phyloP scores from a whole-genome alignment of 495 filamentous ascomycete genomes.

The Trichocladium uniseriatum region DNA sequence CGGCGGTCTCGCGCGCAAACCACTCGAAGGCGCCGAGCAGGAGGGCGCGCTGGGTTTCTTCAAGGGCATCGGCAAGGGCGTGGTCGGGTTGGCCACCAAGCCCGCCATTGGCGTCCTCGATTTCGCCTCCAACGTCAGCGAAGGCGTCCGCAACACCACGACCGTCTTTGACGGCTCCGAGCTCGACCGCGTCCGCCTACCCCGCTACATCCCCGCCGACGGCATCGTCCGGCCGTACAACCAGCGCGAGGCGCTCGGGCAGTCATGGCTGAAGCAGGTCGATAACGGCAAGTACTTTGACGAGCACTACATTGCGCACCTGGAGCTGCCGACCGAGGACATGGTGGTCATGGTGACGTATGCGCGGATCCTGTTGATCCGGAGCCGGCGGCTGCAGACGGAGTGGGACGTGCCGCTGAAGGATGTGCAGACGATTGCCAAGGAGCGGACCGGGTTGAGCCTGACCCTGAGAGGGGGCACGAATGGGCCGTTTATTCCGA shows the following conservation, averaged over 20 bases:
- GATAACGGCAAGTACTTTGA: conserved; percentile 97
- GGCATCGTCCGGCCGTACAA: conserved; percentile 92
- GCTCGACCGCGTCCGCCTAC: conserved; percentile 83
- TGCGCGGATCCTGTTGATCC: conserved; percentile 79
- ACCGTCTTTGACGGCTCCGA: conserved; percentile 94
- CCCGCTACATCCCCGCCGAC: conserved; percentile 83
- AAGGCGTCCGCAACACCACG: conserved; percentile 96
- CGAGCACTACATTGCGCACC: conserved; percentile 92
- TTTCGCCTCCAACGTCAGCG: conserved; percentile 88
- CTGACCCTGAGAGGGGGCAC: conserved; percentile 79
- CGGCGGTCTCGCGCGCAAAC: conserved; percentile 84
- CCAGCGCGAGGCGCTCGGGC: conserved; percentile 90
- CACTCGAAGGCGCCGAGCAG: conserved; percentile 90
- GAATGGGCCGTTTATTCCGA: conserved; percentile 91
- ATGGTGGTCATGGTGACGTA: conserved; percentile 95
- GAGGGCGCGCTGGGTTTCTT: conserved; percentile 90
- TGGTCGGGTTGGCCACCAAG: conserved; percentile 87
- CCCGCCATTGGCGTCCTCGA: conserved; percentile 96
- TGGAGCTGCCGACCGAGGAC: conserved; percentile 82
- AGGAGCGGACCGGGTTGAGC: conserved; percentile 89
- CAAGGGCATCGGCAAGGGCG: conserved; percentile 93
- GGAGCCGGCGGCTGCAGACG: conserved; percentile 68
- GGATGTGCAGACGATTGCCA: conserved; percentile 92
- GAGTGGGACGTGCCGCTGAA: conserved; percentile 96
- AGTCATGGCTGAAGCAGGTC: conserved; percentile 97